A percentile compares a stretch with the other conserved stretches of the same genome.
Evolutionary conservation across 306 rosid species (phyloP).

Genomic region (Ormosia emarginata): DNA sequence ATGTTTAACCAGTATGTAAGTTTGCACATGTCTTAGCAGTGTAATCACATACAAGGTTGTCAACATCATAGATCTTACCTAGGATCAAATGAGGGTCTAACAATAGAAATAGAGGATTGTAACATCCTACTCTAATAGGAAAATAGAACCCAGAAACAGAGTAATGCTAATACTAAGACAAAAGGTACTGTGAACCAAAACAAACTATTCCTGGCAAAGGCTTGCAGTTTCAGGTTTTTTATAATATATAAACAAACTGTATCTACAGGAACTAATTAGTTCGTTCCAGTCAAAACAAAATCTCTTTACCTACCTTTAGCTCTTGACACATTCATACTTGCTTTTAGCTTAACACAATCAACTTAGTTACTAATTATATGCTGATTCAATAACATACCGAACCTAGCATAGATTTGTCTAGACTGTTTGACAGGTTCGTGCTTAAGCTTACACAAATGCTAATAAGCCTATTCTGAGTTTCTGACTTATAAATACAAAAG

Average conservation of each 20-base stretch:
- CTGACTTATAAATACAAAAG: neutral
- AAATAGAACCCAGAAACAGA: neutral
- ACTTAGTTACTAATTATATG: neutral
- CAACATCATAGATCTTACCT: neutral
- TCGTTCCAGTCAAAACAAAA: neutral
- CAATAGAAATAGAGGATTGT: neutral
- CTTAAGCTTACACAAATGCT: neutral
- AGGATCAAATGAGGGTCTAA: neutral
- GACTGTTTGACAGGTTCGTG: neutral
- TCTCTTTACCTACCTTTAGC: neutral
- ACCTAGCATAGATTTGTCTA: neutral
- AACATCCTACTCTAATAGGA: neutral
- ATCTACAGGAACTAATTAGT: neutral
- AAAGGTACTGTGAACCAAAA: neutral
- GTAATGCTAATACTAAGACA: neutral
- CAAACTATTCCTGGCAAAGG: neutral
- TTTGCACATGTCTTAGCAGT: neutral
- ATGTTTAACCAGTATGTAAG: conserved; percentile 21
- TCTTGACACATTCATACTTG: neutral
- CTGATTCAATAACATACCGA: neutral
- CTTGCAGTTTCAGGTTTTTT: neutral
- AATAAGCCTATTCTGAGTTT: neutral
- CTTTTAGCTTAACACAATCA: neutral
- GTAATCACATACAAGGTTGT: neutral
- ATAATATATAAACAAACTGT: neutral